Conservation (phyloP, 345 rosid species). For the Reutealis trisperma region DNA sequence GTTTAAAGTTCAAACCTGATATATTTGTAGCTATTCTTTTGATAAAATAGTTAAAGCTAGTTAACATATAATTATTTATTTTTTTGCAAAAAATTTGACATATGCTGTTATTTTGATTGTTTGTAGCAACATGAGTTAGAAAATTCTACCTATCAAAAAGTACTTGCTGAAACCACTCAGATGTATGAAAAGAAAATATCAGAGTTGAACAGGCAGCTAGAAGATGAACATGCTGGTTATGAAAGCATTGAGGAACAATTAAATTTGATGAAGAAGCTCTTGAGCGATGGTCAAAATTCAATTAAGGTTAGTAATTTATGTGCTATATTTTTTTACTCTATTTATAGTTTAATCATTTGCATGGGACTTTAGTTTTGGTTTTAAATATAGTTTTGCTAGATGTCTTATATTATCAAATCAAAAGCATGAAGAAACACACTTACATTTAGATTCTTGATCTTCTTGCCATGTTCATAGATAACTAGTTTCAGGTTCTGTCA, state of each 20-base stretch:
- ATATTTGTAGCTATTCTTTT: neutral
- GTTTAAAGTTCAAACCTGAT: no score
- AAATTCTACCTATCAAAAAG: conserved; percentile 64
- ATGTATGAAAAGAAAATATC: conserved; percentile 78
- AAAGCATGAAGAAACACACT: neutral
- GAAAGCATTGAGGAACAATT: conserved; percentile 52
- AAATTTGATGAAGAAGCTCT: conserved; percentile 44
- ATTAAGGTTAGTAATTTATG: conserved; percentile 52
- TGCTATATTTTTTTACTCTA: neutral
- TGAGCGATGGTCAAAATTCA: conserved; percentile 52
- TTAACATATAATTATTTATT: neutral
- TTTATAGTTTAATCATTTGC: neutral
- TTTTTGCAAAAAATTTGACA: neutral
- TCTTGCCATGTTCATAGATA: conserved; percentile 1
- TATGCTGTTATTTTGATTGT: conserved; percentile 40
- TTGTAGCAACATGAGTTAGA: conserved; percentile 70
- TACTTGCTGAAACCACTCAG: conserved; percentile 76
- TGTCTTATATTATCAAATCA: neutral
- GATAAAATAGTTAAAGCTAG: neutral
- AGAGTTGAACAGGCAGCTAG: conserved; percentile 56
- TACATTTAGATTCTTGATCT: conserved; percentile 4
- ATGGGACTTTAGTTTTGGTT: neutral
- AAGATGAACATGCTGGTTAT: conserved; percentile 47
- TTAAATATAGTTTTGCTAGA: neutral
- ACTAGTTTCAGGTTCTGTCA: neutral